Percentiles rank a stretch among this genome's conserved stretches.
Evolutionary conservation across 768 basidiomycete species (phyloP).

Genomic region (Suillus alpinus): DNA sequence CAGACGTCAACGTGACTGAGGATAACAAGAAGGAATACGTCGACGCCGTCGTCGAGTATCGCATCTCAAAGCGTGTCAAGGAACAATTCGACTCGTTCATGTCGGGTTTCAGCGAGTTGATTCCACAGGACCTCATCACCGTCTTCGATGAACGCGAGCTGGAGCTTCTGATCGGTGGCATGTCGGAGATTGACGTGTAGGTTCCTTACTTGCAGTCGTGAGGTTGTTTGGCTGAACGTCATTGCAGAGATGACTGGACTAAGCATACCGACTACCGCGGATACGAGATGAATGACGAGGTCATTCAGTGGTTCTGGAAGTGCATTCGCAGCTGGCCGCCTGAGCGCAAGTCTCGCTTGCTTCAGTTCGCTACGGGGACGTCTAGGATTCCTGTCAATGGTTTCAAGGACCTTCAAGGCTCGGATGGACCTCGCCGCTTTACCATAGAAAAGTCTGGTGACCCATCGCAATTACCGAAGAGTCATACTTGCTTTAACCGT

Average conservation of each 20-base stretch:
- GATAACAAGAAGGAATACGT: slow-evolving; percentile 99
- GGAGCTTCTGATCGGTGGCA: slow-evolving; percentile 95
- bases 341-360: slow-evolving; percentile 92
- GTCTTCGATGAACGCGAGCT: slow-evolving; percentile 99
- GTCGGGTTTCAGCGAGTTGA: slow-evolving; percentile 99
- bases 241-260: slow-evolving; percentile 87
- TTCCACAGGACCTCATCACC: slow-evolving; percentile 95
- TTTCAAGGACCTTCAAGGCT: slow-evolving; percentile 97
- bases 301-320: slow-evolving; percentile 99
- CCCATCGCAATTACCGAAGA: slow-evolving; percentile 94
- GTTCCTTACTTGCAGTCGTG: slow-evolving; percentile 27
- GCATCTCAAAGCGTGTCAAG: slow-evolving; percentile 94
- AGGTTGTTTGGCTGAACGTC: not conserved
- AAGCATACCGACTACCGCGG: slow-evolving; percentile 99
- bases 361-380: slow-evolving; percentile 97
- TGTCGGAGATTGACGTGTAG: slow-evolving; percentile 99
- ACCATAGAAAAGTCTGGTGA: slow-evolving; percentile 99
- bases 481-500: slow-evolving; percentile 93
- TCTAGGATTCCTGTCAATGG: slow-evolving; percentile 98
- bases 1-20: slow-evolving; percentile 83
- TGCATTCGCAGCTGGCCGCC: slow-evolving; percentile 97
- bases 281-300: slow-evolving; percentile 91
- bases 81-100: slow-evolving; percentile 99
- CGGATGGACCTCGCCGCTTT: slow-evolving; percentile 94
- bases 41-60: slow-evolving; percentile 91